These are phyloP conservation scores for Aspergillus neotritici DNA, from an alignment of 2,329 filamentous ascomycete genomes.

Conservation along the genomic window DNA sequence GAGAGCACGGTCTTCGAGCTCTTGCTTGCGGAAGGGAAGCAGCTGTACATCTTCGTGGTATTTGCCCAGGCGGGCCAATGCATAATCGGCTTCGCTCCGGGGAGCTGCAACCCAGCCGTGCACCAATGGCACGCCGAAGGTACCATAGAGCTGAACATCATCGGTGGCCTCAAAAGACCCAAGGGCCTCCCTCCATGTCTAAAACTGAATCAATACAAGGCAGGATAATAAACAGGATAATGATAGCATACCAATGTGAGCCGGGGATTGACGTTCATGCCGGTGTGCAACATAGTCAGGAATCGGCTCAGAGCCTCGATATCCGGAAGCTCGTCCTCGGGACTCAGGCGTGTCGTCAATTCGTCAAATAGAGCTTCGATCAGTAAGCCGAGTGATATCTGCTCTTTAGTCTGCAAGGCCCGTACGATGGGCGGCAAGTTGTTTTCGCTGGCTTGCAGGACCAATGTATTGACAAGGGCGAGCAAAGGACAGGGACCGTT, in stretches of 20 bases:
- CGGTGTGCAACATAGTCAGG: conserved; percentile 80
- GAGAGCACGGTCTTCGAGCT: conserved; percentile 72
- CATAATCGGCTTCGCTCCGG: conserved; percentile 61
- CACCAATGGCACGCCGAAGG: conserved; percentile 80
- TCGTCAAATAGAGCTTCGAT: conserved; percentile 91
- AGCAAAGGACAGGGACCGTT: conserved; percentile 93
- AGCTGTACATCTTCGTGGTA: conserved; percentile 92
- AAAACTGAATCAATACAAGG: background rate
- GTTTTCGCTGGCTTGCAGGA: conserved; percentile 69
- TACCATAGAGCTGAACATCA: conserved; percentile 87
- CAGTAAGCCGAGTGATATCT: conserved; percentile 77
- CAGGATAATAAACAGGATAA: background rate
- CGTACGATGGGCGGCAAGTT: conserved; percentile 67
- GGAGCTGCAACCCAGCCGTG: conserved; percentile 80
- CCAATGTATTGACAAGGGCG: conserved; percentile 86
- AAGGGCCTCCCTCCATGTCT: conserved; percentile 35
- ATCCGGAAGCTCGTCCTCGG: conserved; percentile 68
- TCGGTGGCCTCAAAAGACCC: conserved; percentile 81
- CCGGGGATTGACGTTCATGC: conserved; percentile 95
- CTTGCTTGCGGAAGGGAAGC: conserved; percentile 80
- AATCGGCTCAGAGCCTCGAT: conserved; percentile 84
- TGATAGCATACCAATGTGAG: conserved; percentile 57
- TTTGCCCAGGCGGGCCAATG: conserved; percentile 67
- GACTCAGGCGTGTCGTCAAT: conserved; percentile 70
- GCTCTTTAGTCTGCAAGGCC: conserved; percentile 71